A percentile compares a stretch with the other conserved stretches of the same genome.
Conservation (phyloP, 495 filamentous ascomycete species). For the Hyaloscypha hepaticicola region DNA sequence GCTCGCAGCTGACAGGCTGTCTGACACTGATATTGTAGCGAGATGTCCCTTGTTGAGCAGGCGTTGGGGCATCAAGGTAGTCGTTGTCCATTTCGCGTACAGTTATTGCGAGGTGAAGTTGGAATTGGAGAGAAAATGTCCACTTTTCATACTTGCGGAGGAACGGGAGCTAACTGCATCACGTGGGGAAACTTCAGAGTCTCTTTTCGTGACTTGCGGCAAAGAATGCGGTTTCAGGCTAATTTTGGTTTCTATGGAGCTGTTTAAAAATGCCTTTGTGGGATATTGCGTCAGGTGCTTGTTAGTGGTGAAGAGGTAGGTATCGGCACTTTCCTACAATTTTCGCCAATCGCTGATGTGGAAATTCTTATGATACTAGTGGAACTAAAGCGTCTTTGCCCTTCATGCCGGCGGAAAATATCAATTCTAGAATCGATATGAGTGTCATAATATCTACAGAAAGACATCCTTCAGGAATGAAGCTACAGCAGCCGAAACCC, state of each 20-base stretch:
- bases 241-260: not conserved
- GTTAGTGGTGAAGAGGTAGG: no score
- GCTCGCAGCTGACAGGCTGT: conserved; percentile 22
- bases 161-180: not conserved
- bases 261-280: not conserved
- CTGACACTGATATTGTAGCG: conserved; percentile 6
- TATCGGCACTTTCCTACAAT: no score
- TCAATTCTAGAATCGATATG: not conserved
- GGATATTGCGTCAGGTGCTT: no score
- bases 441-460: not conserved
- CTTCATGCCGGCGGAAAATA: no score
- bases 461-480: conserved; percentile 19
- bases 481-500: conserved; percentile 32
- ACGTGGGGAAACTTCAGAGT: conserved; percentile 5
- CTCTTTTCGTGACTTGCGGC: not conserved
- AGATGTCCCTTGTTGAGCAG: not conserved
- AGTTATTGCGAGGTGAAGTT: not conserved
- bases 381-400: no score
- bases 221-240: not conserved
- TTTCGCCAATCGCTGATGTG: no score
- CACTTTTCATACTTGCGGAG: not conserved
- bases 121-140: not conserved
- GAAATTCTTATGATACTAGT: no score
- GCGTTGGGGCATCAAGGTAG: not conserved
- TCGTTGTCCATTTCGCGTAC: not conserved